These are phyloP conservation scores for Hypholoma fasciculare DNA, from an alignment of 768 basidiomycete genomes.

Conservation along the genomic window DNA sequence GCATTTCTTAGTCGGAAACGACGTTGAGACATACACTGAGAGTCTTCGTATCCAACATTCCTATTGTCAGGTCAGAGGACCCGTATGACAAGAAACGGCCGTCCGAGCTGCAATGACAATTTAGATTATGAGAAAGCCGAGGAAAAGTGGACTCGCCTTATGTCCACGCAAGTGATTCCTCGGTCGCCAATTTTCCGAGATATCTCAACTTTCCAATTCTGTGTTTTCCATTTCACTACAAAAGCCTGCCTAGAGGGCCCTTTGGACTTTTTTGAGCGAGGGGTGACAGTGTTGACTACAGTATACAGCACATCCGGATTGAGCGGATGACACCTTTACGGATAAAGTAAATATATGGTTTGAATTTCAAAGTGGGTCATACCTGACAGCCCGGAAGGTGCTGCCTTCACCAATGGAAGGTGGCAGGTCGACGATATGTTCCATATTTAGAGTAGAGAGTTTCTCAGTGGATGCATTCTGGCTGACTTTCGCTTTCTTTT, in stretches of 20 bases:
- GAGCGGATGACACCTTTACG: slow-evolving; percentile 54
- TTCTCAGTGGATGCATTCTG: slow-evolving; percentile 13
- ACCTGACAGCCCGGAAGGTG: slow-evolving; percentile 70
- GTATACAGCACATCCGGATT: slow-evolving; percentile 61
- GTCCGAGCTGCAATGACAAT: slow-evolving; percentile 53
- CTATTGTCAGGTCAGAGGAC: slow-evolving; percentile 82
- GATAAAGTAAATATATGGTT: not conserved
- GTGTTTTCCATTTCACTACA: slow-evolving; percentile 71
- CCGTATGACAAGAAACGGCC: slow-evolving; percentile 86
- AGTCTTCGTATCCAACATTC: slow-evolving; percentile 77
- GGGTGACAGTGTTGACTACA: slow-evolving; percentile 65
- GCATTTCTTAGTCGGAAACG: not conserved
- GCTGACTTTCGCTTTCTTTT: slow-evolving; percentile 39
- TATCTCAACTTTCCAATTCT: slow-evolving; percentile 66
- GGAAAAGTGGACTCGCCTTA: slow-evolving; percentile 58
- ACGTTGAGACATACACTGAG: slow-evolving; percentile 57
- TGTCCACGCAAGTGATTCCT: slow-evolving; percentile 84
- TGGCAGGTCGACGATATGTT: slow-evolving; percentile 58
- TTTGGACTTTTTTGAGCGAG: slow-evolving; percentile 57
- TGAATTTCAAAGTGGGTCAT: slow-evolving; percentile 6
- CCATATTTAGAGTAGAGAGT: slow-evolving; percentile 35
- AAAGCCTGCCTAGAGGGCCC: slow-evolving; percentile 58
- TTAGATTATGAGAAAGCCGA: not conserved
- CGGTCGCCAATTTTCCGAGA: slow-evolving; percentile 75
- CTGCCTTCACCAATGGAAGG: slow-evolving; percentile 47